Base-by-base conservation (phyloP, 1,284 basidiomycete species). In the Sanghuangporus sanghuang region DNA sequence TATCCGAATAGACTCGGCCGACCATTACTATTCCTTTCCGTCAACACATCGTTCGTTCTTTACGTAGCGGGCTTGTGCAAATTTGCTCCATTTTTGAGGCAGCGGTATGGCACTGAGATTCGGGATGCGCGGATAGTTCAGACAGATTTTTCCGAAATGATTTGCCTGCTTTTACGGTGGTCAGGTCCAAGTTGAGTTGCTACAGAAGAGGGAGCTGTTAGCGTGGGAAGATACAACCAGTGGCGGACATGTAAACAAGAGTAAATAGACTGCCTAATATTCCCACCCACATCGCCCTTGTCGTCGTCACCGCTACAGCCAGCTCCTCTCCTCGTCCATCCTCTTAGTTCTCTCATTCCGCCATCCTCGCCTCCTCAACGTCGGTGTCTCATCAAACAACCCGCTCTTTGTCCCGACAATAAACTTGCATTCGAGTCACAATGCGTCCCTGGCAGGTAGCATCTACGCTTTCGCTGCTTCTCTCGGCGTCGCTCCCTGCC, bases 401-500 rank as follows among this genome's bases (percentile, higher is more conserved):
- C 36, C 49, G 36, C 40, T 35, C 38, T 38, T 36, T 42, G 23
- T 39, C 18, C 27, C 39, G 39, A 59, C 58, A 21, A 18, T 46
- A 49, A 27, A 18, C 18, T 39, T 23, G 39, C 27, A 23, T 53
- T 53, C 7, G 8, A 36, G 14, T 36, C 42, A 27, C 21, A 42
- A 61, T 60, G 58, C 50, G 36, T n/a, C 9, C 59, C 5, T 46
- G 44, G 62, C 55, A 63, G 36, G 14, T 59, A 35, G 53, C 59
- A 23, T 53, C 77, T 64, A 70, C 83, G 62, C 74, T 79, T 68
- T 75, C 77, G 14, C 62, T 73, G 52, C 66, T 75, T 18, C 67
- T 74, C 32, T 70, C 70, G 8, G 69, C 69, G 8, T 68, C 71
- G 16, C 58, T 69, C 12, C 73, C 85, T 61, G 79, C 77, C 50